Percentiles rank a stretch among this genome's conserved stretches.
phyloP scores from a whole-genome alignment of 371 early-diverging fungal genomes.

The Circinella minor region DNA sequence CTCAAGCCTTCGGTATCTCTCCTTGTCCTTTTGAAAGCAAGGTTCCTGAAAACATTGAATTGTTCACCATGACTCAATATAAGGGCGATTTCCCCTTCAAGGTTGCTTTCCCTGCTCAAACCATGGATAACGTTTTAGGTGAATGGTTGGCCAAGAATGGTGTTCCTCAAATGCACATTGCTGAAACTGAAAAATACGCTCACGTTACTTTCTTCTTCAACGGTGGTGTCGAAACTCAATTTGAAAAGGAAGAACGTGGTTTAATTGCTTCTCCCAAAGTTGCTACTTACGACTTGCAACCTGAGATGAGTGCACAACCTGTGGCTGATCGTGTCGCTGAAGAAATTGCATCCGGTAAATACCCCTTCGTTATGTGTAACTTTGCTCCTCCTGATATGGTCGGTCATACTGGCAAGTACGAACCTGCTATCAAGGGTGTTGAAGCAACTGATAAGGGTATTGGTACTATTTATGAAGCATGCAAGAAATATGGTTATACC shows the following conservation, averaged over 20 bases:
- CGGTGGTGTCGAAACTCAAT: constrained; percentile 96
- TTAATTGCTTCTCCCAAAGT: constrained; percentile 95
- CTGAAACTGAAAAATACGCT: constrained; percentile 99
- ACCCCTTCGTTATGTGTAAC: constrained; percentile 98
- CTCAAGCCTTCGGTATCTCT: constrained; percentile 84
- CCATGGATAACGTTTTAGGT: constrained; percentile 96
- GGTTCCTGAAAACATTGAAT: constrained; percentile 80
- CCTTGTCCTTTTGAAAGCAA: constrained; percentile 88
- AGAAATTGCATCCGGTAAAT: constrained; percentile 75
- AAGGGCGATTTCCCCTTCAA: constrained; percentile 93
- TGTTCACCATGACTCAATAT: constrained; percentile 98
- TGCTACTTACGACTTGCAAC: constrained; percentile 96
- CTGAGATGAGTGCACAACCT: constrained; percentile 92
- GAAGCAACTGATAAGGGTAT: constrained; percentile 95
- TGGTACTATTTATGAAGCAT: constrained; percentile 92
- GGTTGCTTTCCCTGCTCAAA: constrained; percentile 93
- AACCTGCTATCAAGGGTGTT: constrained; percentile 93
- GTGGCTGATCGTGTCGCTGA: constrained; percentile 94
- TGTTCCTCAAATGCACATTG: constrained; percentile 94
- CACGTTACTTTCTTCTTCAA: constrained; percentile 99
- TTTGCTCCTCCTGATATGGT: constrained; percentile 99
- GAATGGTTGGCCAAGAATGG: constrained; percentile 92
- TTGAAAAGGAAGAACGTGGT: constrained; percentile 86
- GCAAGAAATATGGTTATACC: constrained; percentile 87
- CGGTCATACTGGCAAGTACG: constrained; percentile 99